These are phyloP conservation scores for Blastomyces silverae DNA, from an alignment of 2,329 filamentous ascomycete genomes.

Conservation along the genomic window DNA sequence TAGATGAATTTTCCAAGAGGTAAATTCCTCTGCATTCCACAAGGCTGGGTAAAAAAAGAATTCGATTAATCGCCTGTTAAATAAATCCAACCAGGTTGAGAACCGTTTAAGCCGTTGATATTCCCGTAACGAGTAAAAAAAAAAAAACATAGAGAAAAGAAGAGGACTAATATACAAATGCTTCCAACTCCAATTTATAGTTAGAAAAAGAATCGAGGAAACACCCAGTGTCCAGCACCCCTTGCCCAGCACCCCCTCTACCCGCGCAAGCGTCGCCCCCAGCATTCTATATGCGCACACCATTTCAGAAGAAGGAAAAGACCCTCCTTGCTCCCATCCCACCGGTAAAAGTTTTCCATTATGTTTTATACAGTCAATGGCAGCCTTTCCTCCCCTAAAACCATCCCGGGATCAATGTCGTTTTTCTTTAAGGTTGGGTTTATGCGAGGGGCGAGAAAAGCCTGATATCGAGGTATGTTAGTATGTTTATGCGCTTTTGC, in stretches of 20 bases:
- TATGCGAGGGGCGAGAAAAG: conserved; percentile 42
- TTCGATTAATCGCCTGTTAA: neutral
- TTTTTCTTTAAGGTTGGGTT: conserved; percentile 17
- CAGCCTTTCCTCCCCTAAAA: neutral
- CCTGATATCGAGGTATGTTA: conserved; percentile 23
- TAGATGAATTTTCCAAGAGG: neutral
- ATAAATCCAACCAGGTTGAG: neutral
- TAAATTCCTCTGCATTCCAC: neutral
- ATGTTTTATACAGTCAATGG: neutral
- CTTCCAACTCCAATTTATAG: conserved; percentile 12
- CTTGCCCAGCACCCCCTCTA: neutral
- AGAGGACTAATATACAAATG: conserved; percentile 12
- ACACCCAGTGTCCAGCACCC: neutral
- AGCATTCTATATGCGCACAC: neutral
- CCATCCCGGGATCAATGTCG: neutral
- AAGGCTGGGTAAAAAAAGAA: neutral
- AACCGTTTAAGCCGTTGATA: neutral
- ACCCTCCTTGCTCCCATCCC: neutral
- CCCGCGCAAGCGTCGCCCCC: neutral
- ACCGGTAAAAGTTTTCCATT: neutral
- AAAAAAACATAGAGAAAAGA: neutral
- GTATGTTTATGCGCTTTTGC: neutral
- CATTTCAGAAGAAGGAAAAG: neutral
- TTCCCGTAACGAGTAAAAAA: conserved; percentile 3
- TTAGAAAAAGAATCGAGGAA: conserved; percentile 9